Base-by-base conservation (phyloP, 1,284 basidiomycete genomes). In the Tremellales sp. region DNA sequence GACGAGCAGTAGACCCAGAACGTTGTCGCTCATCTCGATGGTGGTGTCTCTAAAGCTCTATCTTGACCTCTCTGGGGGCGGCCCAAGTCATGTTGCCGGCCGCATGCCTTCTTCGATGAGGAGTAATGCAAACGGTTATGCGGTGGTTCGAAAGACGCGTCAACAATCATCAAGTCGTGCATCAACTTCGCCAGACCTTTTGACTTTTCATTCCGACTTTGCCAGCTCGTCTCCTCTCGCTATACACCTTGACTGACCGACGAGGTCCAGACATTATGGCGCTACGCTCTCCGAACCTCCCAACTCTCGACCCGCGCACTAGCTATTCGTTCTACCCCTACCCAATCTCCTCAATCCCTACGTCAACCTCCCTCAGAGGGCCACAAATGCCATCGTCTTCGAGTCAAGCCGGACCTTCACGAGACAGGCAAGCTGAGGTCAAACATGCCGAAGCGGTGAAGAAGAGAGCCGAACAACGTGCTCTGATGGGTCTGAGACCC, bases 1-100 rank as follows among this genome's bases (percentile, higher is more conserved):
- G 45, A 73, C 66, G 46, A 73, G 58, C 23, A 72, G 58, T 29
- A 73, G 49, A 27, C 70, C 73, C 43, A 75, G 68, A 53, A 72
- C 65, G 53, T 71, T 67, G 45, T 70, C 69, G 22, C 64, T 66
- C 70, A 72, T 72, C 6, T 6, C 19, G 13, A 4, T 36, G 13
- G 15, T 5, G 6, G 15, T 36, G 13, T 36, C 33, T n/a, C n/a
- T n/a, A n/a, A n/a, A n/a, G n/a, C n/a, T n/a, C n/a, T n/a, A n/a
- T n/a, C n/a, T n/a, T n/a, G n/a, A n/a, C n/a, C n/a, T n/a, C n/a
- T n/a, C n/a, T n/a, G n/a, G n/a, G n/a, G n/a, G n/a, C n/a, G n/a
- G n/a, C n/a, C n/a, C n/a, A n/a, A n/a, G n/a, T n/a, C n/a, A n/a
- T n/a, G n/a, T n/a, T n/a, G n/a, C n/a, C n/a, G n/a, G n/a, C n/a